Evolutionary conservation across 495 filamentous ascomycete genomes (phyloP).

Genomic region (Aspergillus sparsus): DNA sequence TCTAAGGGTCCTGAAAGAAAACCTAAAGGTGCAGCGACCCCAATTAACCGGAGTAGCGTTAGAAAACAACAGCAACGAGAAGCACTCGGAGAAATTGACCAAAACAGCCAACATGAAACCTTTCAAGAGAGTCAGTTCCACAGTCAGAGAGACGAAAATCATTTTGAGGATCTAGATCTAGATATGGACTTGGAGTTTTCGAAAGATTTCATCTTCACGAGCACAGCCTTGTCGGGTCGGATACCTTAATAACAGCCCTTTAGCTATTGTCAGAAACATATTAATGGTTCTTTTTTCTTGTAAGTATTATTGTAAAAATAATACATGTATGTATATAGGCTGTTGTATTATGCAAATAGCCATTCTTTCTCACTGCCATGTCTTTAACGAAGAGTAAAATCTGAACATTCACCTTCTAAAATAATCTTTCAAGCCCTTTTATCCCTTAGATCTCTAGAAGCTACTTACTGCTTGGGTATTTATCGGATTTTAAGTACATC

Average conservation of each 20-base stretch:
- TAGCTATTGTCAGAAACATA: not conserved
- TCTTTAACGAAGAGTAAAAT: no score
- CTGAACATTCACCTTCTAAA: no score
- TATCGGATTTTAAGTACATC: no score
- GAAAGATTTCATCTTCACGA: conserved; percentile 39
- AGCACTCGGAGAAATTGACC: conserved; percentile 29
- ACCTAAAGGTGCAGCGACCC: not conserved
- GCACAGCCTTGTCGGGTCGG: conserved; percentile 32
- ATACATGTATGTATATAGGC: no score
- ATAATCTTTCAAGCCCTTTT: no score
- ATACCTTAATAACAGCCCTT: not conserved
- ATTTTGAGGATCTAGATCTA: conserved; percentile 34
- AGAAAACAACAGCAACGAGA: conserved; percentile 19
- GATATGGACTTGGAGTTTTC: conserved; percentile 46
- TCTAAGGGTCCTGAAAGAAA: not conserved
- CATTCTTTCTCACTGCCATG: no score
- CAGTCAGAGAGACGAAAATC: conserved; percentile 25
- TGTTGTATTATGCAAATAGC: no score
- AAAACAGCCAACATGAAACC: conserved; percentile 31
- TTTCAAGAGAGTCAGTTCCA: conserved; percentile 16
- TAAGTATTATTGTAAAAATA: no score
- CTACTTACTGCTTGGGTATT: no score
- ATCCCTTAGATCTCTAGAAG: no score
- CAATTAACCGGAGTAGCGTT: conserved; percentile 1
- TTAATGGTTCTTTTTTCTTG: no score